Evolutionary conservation across 2,329 filamentous ascomycete genomes (phyloP), one percentile per base, ranked within the genome.

Genomic region (Arthrobotrys conoides): DNA sequence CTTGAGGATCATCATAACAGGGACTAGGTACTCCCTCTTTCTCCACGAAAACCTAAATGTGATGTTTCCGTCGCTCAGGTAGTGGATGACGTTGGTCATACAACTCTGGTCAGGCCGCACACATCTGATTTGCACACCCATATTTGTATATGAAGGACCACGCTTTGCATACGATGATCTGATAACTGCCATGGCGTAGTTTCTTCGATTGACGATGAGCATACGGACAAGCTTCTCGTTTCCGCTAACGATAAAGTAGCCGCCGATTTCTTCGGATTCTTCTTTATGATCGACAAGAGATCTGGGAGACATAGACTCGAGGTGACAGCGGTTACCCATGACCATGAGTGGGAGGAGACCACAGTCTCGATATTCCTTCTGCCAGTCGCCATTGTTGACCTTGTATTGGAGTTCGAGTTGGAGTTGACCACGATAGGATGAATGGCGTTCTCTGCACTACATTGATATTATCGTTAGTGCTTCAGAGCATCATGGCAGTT

Each of bases 1-100:
- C 86, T 98, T 99, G 80, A 99, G 86, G 38, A 99, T 90, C 95
- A 99, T 98, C 88, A 97, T 91, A 79, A 94, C 92, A 0, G 96
- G 96, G 1, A 99, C 89, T n/a, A 99, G 89, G 83, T 93, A 99
- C 85, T 99, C 96, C 82, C 94, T 93, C 86, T 99, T 99, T 81
- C 94, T 89, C 95, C 95, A 99, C 5, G 95, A 97, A 85, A 99
- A 99, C 71, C 96, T 89, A 85, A 99, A 97, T 0, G 93, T 98
- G 82, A 98, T 91, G 84, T 97, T 98, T 80, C 96, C 96, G 84
- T 99, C 96, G 82, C 89, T 93, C 71, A 99, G 89, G 84, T 98
- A 99, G 85, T 99, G 96, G 61, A 99, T 88, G 38, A 97, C 94
- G 83, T 98, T 99, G 44, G 95, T 98, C 85, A 98, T 95, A 33